Conservation (phyloP, 371 early-diverging fungal genomes). For the Mucor piriformis region DNA sequence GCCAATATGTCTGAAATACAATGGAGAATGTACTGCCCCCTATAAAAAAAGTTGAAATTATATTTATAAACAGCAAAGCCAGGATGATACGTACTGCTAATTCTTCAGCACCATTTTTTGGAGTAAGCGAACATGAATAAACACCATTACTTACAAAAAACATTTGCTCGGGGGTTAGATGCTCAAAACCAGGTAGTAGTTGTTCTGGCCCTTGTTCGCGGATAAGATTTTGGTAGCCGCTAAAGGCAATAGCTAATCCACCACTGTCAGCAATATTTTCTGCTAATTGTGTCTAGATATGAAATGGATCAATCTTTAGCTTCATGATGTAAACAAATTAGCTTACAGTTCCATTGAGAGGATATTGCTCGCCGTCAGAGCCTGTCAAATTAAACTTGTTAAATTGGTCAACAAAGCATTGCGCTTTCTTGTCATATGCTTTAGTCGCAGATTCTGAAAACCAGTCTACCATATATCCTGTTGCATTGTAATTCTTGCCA, state of each 20-base stretch:
- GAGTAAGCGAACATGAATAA: background rate
- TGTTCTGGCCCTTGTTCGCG: background rate
- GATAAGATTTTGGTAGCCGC: slow-evolving; percentile 16
- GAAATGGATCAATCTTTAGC: background rate
- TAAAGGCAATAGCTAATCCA: slow-evolving; percentile 49
- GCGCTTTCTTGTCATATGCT: slow-evolving; percentile 49
- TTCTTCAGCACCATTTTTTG: background rate
- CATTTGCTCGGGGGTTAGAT: slow-evolving; percentile 40
- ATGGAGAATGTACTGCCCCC: no score
- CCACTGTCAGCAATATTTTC: slow-evolving; percentile 82
- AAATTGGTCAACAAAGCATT: slow-evolving; percentile 71
- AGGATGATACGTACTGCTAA: slow-evolving; percentile 7
- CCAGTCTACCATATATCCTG: slow-evolving; percentile 54
- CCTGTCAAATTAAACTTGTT: slow-evolving; percentile 14
- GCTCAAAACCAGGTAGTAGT: slow-evolving; percentile 49
- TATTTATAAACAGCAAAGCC: background rate
- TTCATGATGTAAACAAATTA: background rate
- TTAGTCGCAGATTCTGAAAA: slow-evolving; percentile 55
- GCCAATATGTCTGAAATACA: slow-evolving; percentile 57
- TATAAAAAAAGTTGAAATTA: background rate
- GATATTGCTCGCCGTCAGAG: background rate
- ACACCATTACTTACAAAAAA: slow-evolving; percentile 53
- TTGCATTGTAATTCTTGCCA: slow-evolving; percentile 55
- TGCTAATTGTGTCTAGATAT: slow-evolving; percentile 50
- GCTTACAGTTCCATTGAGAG: background rate